Percentiles rank a stretch among this genome's conserved stretches.
phyloP scores from a whole-genome alignment of 176 grass and related monocot species.

The Thalia dealbata region DNA sequence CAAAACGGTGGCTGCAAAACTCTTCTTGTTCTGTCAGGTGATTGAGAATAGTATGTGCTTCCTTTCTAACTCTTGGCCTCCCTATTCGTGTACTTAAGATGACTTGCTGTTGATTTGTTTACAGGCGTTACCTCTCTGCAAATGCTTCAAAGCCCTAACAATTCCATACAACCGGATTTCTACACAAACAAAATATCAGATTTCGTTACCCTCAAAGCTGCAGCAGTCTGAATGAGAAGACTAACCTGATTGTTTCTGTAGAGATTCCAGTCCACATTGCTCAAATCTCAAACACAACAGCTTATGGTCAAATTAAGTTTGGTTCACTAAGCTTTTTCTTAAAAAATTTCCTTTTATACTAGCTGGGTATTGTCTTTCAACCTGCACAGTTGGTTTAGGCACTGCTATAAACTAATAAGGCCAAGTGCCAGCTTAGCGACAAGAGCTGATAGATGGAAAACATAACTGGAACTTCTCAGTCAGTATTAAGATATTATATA shows the following conservation, averaged over 20 bases:
- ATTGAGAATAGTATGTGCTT: slow-evolving; percentile 18
- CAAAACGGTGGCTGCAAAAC: slow-evolving; percentile 98
- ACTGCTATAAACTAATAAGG: no score
- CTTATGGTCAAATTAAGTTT: no score
- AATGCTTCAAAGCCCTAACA: slow-evolving; percentile 72
- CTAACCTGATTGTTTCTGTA: background rate
- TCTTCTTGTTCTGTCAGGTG: slow-evolving; percentile 94
- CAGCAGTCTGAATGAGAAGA: slow-evolving; percentile 42
- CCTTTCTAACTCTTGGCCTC: background rate
- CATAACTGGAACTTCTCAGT: no score
- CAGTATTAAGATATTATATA: no score
- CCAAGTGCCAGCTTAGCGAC: no score
- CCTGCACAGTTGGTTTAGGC: no score
- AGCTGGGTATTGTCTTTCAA: no score
- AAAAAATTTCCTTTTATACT: no score
- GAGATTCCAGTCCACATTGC: background rate
- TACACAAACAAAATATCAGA: slow-evolving; percentile 90
- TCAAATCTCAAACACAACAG: no score
- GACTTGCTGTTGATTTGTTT: slow-evolving; percentile 12
- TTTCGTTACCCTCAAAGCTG: slow-evolving; percentile 65
- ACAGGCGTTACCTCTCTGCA: slow-evolving; percentile 79
- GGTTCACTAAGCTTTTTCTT: no score
- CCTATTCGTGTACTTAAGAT: slow-evolving; percentile 1
- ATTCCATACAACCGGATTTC: slow-evolving; percentile 85
- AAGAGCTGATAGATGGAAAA: no score